Base-by-base conservation (phyloP, 2,329 filamentous ascomycete genomes). In the Sclerotinia trifoliorum region DNA sequence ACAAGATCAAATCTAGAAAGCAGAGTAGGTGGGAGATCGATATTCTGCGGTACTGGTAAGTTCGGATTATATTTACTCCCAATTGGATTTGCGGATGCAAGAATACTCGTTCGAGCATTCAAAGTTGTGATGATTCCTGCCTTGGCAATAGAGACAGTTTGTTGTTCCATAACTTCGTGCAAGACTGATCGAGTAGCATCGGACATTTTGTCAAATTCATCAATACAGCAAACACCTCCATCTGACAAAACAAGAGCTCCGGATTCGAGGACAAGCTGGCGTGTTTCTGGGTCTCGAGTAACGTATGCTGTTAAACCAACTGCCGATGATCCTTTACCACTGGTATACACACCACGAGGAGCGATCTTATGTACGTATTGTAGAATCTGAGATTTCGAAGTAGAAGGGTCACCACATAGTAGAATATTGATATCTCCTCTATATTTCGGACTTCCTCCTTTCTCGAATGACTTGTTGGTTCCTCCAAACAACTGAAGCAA, bases 331-430 rank as follows among this genome's bases (percentile, higher is more conserved):
- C 90, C 90, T 76, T 92, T 92, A 70, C 90, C 90, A 71, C 88
- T 91, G 21, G 90, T 92, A 78, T 92, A 92, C 6, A 92, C 87
- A 78, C 90, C 90, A 69, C 95, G 90, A 51, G 95, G 95, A 5
- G 95, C 95, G 76, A 99, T 99, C 80, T 96, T 96, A 85, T 99
- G 94, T 35, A 99, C 90, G 76, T 99, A 99, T 71, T 93, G 86
- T 39, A 99, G 85, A 67, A 99, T 83, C 80, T 99, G 96, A 15
- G 95, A 99, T 80, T 99, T 99, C 51, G 95, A 86, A 0, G 95
- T 99, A 0, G 94, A 98, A 0, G 95, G 95, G 76, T 99, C 95
- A 84, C 95, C 95, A 76, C 95, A 99, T 48, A 99, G 89, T 55
- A 99, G 85, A 63, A 99, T 87, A 78, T 99, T 99, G 82, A 99